A percentile compares a stretch with the other conserved stretches of the same genome.
Evolutionary conservation across 2,329 filamentous ascomycete species (phyloP).

Genomic region (Hysterium pulicare): DNA sequence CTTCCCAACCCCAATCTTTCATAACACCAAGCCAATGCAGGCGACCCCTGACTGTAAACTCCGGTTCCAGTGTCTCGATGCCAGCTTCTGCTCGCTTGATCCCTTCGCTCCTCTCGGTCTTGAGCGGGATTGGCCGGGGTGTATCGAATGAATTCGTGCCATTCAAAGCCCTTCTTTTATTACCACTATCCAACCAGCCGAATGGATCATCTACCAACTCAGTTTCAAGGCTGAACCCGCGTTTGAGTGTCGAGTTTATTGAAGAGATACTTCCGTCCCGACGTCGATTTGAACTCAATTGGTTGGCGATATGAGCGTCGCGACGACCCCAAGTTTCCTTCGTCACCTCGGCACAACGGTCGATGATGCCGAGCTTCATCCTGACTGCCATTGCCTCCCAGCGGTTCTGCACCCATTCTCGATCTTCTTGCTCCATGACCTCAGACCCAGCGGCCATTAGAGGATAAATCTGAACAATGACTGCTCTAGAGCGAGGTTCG

Average conservation of each 20-base stretch:
- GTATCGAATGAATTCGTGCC: conserved; percentile 10
- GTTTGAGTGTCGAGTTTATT: conserved; percentile 17
- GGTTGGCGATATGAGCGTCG: conserved; percentile 49
- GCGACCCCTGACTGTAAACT: conserved; percentile 62
- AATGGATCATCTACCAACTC: conserved; percentile 15
- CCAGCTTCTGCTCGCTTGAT: conserved; percentile 11
- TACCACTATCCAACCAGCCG: conserved; percentile 17
- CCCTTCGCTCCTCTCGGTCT: conserved; percentile 28
- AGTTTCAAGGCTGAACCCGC: conserved; percentile 20
- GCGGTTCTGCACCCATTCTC: conserved; percentile 61
- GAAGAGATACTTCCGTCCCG: conserved; percentile 10
- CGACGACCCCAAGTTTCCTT: conserved; percentile 65
- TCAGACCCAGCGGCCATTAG: conserved; percentile 66
- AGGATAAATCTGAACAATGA: conserved; percentile 68
- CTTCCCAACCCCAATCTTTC: conserved; percentile 71
- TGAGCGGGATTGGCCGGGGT: conserved; percentile 15
- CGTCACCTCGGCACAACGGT: conserved; percentile 62
- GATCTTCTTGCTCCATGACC: conserved; percentile 56
- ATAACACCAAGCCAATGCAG: conserved; percentile 70
- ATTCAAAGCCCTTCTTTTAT: conserved; percentile 23
- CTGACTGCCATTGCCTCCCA: conserved; percentile 60
- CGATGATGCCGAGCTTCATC: conserved; percentile 65
- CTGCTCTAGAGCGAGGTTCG: conserved; percentile 58
- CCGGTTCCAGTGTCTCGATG: conserved; percentile 49
- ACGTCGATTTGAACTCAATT: conserved; percentile 9